phyloP scores from a whole-genome alignment of 345 rosid genomes.

The Linum lewisii region DNA sequence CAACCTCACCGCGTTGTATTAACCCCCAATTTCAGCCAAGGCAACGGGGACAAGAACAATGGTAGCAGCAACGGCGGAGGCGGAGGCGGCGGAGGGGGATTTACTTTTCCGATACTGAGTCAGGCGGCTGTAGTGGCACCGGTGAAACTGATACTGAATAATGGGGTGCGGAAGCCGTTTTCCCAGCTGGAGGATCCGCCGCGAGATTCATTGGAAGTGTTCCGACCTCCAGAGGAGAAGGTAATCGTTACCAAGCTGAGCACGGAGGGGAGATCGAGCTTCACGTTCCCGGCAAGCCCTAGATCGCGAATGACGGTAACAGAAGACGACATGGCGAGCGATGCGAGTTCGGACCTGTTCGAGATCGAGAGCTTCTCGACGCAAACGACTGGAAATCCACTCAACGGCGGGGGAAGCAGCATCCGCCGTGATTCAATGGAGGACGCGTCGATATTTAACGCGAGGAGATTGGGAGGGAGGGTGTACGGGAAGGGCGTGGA shows the following conservation, averaged over 20 bases:
- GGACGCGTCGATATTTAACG: constrained; percentile 32
- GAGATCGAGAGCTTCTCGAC: constrained; percentile 96
- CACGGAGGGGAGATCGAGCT: constrained; percentile 18
- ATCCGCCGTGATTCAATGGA: constrained; percentile 47
- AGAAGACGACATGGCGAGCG: constrained; percentile 67
- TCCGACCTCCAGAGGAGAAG: constrained; percentile 25
- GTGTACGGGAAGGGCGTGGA: constrained; percentile 20
- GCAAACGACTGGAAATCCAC: constrained; percentile 29
- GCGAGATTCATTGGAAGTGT: constrained; percentile 48
- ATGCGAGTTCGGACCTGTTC: constrained; percentile 87
- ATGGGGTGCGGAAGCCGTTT: constrained; percentile 8
- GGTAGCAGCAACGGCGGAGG: no score
- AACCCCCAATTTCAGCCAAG: constrained; percentile 12
- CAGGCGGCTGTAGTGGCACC: constrained; percentile 13
- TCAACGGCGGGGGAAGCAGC: constrained; percentile 16
- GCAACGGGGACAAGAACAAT: not conserved
- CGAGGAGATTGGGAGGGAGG: constrained; percentile 11
- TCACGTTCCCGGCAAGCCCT: constrained; percentile 29
- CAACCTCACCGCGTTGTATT: constrained; percentile 13
- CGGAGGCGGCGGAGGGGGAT: constrained; percentile 20
- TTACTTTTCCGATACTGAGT: constrained; percentile 42
- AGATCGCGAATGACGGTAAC: constrained; percentile 16
- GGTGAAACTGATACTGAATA: constrained; percentile 10
- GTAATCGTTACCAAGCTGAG: constrained; percentile 5
- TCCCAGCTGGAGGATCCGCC: constrained; percentile 30